Evolutionary conservation across 164 flowering plant species (phyloP).

Genomic region (Malania oleifera): DNA sequence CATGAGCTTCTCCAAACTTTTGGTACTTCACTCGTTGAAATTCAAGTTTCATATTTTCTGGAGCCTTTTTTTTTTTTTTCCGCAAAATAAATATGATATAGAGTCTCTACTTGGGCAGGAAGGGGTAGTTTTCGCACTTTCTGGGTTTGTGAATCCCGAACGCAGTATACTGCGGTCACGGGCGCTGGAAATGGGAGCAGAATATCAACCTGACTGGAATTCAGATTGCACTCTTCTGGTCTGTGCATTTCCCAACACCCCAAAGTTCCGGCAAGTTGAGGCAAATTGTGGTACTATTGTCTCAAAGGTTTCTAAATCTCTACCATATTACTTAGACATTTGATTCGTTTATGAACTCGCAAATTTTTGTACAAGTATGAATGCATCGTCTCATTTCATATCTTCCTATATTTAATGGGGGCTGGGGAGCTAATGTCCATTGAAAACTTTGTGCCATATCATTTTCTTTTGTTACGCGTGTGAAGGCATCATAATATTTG

Average conservation of each 20-base stretch:
- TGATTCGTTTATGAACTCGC: too few relatives aligned
- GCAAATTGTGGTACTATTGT: slow-evolving; percentile 84
- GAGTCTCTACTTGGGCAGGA: slow-evolving; percentile 48
- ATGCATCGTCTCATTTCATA: neutral
- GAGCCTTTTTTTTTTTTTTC: too few relatives aligned
- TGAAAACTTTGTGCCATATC: too few relatives aligned
- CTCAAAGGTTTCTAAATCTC: slow-evolving; percentile 49
- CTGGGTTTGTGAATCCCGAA: slow-evolving; percentile 96
- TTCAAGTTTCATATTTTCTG: neutral
- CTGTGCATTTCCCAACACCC: slow-evolving; percentile 90
- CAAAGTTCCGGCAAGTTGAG: slow-evolving; percentile 90
- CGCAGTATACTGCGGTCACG: slow-evolving; percentile 67
- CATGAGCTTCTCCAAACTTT: slow-evolving; percentile 42
- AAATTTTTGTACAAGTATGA: neutral
- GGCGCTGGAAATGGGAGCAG: slow-evolving; percentile 91
- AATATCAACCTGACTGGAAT: slow-evolving; percentile 81
- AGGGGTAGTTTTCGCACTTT: slow-evolving; percentile 87
- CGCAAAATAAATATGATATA: neutral
- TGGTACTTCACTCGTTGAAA: slow-evolving; percentile 37
- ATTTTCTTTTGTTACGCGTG: too few relatives aligned
- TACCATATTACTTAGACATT: neutral
- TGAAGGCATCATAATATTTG: too few relatives aligned
- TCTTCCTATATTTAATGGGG: too few relatives aligned
- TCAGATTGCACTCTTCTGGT: slow-evolving; percentile 77
- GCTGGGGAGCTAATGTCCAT: too few relatives aligned